phyloP scores from a whole-genome alignment of 2,329 filamentous ascomycete species.

The Onygenales sp. region DNA sequence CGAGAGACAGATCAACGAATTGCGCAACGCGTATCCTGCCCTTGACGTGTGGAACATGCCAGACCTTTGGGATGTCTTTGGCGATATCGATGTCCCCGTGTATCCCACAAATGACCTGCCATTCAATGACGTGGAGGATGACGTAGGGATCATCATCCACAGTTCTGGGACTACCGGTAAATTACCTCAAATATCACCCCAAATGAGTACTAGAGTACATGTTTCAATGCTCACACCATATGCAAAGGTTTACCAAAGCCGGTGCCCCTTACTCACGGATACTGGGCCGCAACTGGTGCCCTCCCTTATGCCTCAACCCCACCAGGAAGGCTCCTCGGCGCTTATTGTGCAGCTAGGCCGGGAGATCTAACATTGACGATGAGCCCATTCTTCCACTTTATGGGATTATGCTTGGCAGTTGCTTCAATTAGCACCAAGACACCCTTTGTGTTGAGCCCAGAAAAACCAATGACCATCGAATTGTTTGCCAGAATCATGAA shows the following conservation, averaged over 20 bases:
- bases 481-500: slow-evolving; percentile 14
- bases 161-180: slow-evolving; percentile 30
- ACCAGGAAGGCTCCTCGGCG: slow-evolving; percentile 8
- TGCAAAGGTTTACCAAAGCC: slow-evolving; percentile 21
- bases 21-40: slow-evolving; percentile 6
- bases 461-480: slow-evolving; percentile 18
- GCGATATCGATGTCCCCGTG: neutral
- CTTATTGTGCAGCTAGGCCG: slow-evolving; percentile 6
- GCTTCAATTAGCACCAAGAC: slow-evolving; percentile 14
- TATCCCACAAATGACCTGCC: slow-evolving; percentile 14
- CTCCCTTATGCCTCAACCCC: slow-evolving; percentile 9
- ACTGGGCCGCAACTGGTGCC: slow-evolving; percentile 12
- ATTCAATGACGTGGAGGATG: slow-evolving; percentile 15
- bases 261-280: slow-evolving; percentile 21
- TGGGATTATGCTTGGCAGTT: slow-evolving; percentile 15
- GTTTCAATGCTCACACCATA: neutral
- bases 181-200: neutral
- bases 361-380: slow-evolving; percentile 12
- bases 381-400: slow-evolving; percentile 20
- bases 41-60: slow-evolving; percentile 9
- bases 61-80: slow-evolving; percentile 11
- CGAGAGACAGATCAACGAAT: slow-evolving; percentile 16
- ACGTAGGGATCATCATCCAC: slow-evolving; percentile 21
- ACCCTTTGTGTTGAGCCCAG: slow-evolving; percentile 15
- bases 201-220: neutral